These are phyloP conservation scores for Neurospora crassa DNA, from an alignment of 2,329 filamentous ascomycete species.

Conservation along the genomic window DNA sequence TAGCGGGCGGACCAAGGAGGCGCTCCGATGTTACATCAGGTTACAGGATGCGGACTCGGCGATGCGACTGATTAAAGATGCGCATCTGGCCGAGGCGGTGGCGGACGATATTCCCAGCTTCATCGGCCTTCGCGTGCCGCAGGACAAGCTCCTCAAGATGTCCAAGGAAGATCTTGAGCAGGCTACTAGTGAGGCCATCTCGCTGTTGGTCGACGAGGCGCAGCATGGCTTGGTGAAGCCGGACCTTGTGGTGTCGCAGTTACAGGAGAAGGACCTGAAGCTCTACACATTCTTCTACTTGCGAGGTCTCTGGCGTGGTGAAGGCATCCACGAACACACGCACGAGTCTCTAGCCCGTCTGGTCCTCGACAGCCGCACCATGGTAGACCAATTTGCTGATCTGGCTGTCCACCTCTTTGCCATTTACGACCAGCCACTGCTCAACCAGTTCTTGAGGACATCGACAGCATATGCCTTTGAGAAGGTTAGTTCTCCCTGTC, in stretches of 20 bases:
- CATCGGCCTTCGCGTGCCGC: slow-evolving; percentile 74
- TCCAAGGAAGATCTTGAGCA: slow-evolving; percentile 63
- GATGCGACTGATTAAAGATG: slow-evolving; percentile 76
- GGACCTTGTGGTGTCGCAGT: slow-evolving; percentile 66
- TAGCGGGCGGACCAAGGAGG: slow-evolving; percentile 71
- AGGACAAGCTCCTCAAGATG: slow-evolving; percentile 57
- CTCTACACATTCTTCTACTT: slow-evolving; percentile 91
- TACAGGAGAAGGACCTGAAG: slow-evolving; percentile 56
- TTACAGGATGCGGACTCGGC: slow-evolving; percentile 87
- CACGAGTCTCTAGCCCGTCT: slow-evolving; percentile 47
- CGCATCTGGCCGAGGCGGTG: slow-evolving; percentile 82
- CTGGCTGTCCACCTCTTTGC: slow-evolving; percentile 80
- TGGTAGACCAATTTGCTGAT: slow-evolving; percentile 83
- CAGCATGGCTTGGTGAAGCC: slow-evolving; percentile 79
- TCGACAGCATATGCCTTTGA: slow-evolving; percentile 87
- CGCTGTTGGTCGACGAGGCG: slow-evolving; percentile 81
- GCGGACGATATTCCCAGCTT: slow-evolving; percentile 85
- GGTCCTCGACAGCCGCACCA: slow-evolving; percentile 48
- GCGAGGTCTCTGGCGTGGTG: slow-evolving; percentile 72
- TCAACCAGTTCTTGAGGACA: slow-evolving; percentile 80
- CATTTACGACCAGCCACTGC: slow-evolving; percentile 64
- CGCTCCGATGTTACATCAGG: slow-evolving; percentile 78
- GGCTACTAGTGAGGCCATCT: slow-evolving; percentile 73
- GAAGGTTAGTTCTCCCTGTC: slow-evolving; percentile 33
- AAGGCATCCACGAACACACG: slow-evolving; percentile 47